Conservation (phyloP, 768 basidiomycete species). For the Tephrocybe sp. region DNA sequence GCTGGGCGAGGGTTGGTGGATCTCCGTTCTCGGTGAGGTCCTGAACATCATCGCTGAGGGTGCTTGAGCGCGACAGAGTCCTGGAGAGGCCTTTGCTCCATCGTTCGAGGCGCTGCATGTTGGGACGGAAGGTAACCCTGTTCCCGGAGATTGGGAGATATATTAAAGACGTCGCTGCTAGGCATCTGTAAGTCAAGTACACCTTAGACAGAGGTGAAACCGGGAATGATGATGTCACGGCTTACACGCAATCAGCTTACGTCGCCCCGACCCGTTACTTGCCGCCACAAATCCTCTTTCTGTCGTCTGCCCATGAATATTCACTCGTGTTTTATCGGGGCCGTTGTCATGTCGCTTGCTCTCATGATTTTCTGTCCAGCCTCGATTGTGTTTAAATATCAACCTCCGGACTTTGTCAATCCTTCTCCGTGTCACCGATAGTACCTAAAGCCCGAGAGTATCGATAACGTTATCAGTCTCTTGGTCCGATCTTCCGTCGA, state of each 20-base stretch:
- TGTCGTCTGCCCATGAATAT: too few species aligned
- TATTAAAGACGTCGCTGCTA: slow-evolving; percentile 9
- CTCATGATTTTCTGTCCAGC: too few species aligned
- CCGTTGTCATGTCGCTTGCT: too few species aligned
- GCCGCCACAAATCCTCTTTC: too few species aligned
- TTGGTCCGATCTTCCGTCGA: too few species aligned
- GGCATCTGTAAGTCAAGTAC: too few species aligned
- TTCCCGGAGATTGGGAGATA: background rate
- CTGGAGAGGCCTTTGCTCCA: slow-evolving; percentile 10
- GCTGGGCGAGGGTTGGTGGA: slow-evolving; percentile 29
- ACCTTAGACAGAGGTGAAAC: slow-evolving; percentile 10
- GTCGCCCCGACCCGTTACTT: background rate
- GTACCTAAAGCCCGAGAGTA: too few species aligned
- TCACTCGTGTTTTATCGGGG: too few species aligned
- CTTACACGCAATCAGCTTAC: background rate
- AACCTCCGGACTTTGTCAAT: too few species aligned
- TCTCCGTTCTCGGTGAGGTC: slow-evolving; percentile 10
- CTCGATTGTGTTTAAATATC: too few species aligned
- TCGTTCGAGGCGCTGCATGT: slow-evolving; percentile 7
- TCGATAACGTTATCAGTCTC: too few species aligned
- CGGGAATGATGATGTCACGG: slow-evolving; percentile 12
- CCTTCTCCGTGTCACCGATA: too few species aligned
- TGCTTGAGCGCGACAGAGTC: slow-evolving; percentile 10
- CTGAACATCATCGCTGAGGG: slow-evolving; percentile 17
- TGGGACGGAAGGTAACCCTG: slow-evolving; percentile 1